Conservation (phyloP, 768 basidiomycete species). For the Rhodotorula kratochvilovae region DNA sequence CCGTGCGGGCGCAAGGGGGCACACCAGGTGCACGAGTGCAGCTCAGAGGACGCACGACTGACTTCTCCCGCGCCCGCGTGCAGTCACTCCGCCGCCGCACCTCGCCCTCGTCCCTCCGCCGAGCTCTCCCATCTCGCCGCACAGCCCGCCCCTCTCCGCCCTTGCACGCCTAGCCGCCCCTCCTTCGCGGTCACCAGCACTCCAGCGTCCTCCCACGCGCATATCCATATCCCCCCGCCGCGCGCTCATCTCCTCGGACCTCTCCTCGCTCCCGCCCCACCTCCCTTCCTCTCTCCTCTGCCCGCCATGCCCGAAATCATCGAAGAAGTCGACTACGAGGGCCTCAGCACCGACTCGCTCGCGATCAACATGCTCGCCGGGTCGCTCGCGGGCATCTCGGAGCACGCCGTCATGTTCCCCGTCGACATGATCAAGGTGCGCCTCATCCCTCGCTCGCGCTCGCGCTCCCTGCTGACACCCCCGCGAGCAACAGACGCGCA, state of each 20-base stretch:
- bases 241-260: not conserved
- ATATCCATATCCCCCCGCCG: not conserved
- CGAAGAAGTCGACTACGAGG: constrained; percentile 51
- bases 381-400: constrained; percentile 93
- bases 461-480: not conserved
- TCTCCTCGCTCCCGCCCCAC: not conserved
- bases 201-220: not conserved
- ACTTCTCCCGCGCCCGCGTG: too few species aligned
- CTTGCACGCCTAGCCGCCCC: too few species aligned
- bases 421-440: constrained; percentile 95
- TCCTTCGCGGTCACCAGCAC: not conserved
- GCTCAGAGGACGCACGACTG: too few species aligned
- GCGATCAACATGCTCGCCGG: constrained; percentile 95
- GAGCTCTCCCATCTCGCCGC: too few species aligned
- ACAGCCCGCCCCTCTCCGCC: not conserved
- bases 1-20: too few species aligned
- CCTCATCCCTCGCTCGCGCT: not conserved
- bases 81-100: too few species aligned
- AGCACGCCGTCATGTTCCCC: constrained; percentile 98
- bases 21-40: too few species aligned
- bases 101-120: too few species aligned
- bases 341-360: constrained; percentile 70
- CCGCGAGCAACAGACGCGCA: constrained; percentile 68
- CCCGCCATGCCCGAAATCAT: constrained; percentile 18
- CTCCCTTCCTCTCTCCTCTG: not conserved